Base-by-base conservation (phyloP, 352 stramenopile genomes). In the Globisporangium mamillatum region DNA sequence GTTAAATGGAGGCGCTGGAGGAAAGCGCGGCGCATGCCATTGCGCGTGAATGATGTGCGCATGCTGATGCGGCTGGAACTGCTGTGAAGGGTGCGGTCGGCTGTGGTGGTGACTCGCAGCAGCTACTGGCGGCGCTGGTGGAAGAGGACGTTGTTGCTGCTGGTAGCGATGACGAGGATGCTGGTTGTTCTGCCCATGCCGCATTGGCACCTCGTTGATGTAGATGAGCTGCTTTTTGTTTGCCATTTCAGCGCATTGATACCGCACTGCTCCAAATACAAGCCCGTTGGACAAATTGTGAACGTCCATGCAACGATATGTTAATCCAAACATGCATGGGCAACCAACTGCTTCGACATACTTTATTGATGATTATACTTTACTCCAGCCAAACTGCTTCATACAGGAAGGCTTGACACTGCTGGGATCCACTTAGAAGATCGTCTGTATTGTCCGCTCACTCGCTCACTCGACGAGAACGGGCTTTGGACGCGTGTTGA, bases 401-500 rank as follows among this genome's bases (percentile, higher is more conserved):
- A 18, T n/a, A 14, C 41, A 50, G 16, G 16, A 16, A 9, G 4
- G 41, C 6, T 9, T n/a, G 41, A 1, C 41, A 50, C 16, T 50
- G 41, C 14, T 32, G 29, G 29, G 41, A 20, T 57, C 6, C 48
- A 18, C 18, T 16, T 27, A 4, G 18, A 41, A 32, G 20, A 25
- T 27, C 27, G 22, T 41, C 6, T 8, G 2, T 16, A 14, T 20
- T 34, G 20, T 24, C 22, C 52, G n/a, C 32, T 38, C 32, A 12
- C 8, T 38, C 32, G 1, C 8, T 38, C 32, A 67, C 36, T 66
- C 66, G 50, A 63, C 59, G 52, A 93, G 75, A 16, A 95, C 81
- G 2, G 89, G 89, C 61, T 96, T 94, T 3, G 87, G 89, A 36
- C 89, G 82, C 48, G 81, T 74, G 9, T 72, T 74, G 74, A 96